Evolutionary conservation across 2,329 filamentous ascomycete species (phyloP).

Genomic region (Clonostachys rhizophaga): DNA sequence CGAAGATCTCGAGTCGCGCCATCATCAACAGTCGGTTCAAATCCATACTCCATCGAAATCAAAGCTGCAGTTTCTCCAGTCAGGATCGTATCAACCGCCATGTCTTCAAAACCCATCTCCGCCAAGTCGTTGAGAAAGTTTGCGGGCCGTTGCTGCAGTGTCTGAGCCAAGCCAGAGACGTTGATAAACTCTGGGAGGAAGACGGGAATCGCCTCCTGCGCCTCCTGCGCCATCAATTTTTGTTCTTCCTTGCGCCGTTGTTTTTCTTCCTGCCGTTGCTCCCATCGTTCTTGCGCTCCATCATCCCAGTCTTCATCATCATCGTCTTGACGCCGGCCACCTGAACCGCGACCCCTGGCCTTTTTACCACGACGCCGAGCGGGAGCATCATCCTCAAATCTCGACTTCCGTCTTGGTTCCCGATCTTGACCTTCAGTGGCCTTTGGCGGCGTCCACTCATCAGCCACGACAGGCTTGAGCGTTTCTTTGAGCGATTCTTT

Average conservation of each 20-base stretch:
- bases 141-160: conserved; percentile 65
- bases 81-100: conserved; percentile 77
- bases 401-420: conserved; percentile 17
- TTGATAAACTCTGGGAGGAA: conserved; percentile 88
- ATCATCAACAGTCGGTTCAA: conserved; percentile 72
- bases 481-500: background rate
- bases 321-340: conserved; percentile 13
- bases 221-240: conserved; percentile 22
- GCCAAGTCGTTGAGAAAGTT: conserved; percentile 72
- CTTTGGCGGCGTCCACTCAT: background rate
- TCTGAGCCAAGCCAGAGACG: conserved; percentile 73
- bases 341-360: conserved; percentile 9
- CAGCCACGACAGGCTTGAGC: background rate
- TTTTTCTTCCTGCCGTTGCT: conserved; percentile 35
- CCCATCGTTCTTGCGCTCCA: conserved; percentile 27
- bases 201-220: conserved; percentile 54
- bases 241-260: conserved; percentile 30
- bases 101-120: conserved; percentile 85
- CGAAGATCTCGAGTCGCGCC: conserved; percentile 66
- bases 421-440: conserved; percentile 1
- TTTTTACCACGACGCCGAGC: conserved; percentile 13
- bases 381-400: conserved; percentile 19
- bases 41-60: conserved; percentile 89
- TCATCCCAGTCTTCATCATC: conserved; percentile 31
- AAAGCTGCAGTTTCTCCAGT: conserved; percentile 87